Base-by-base conservation (phyloP, 306 rosid genomes). In the Quillaja saponaria region DNA sequence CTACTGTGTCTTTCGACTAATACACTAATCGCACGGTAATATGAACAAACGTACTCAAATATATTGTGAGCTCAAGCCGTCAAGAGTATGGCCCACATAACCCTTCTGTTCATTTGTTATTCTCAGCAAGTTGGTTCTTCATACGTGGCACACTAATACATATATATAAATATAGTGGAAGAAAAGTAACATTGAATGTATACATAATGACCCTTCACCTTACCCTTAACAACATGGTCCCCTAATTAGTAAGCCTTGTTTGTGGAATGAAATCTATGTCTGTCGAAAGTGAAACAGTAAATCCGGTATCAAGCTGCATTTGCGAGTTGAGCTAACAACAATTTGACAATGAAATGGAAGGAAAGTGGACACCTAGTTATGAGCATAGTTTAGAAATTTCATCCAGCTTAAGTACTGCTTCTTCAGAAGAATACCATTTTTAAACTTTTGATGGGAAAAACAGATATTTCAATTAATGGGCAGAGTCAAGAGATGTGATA, bases 51-150 rank as follows among this genome's bases (percentile, higher is more conserved):
- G 25, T 59, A 21, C 40, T 13, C 25, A 49, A 33, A n/a, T n/a
- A n/a, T n/a, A n/a, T n/a, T n/a, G 45, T 33, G 7, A n/a, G 14
- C 13, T 13, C n/a, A 42, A 51, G 47, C 41, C 34, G 11, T 18
- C 33, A 63, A 63, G 64, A 16, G 48, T 13, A 41, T 49, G 78
- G 77, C 56, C 71, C 72, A 54, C 66, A 72, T 14, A 46, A 41
- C 52, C 45, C 66, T 64, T 80, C 4, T 72, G 86, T 88, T 81
- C 78, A 77, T 69, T 69, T 61, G 78, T 83, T 84, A 63, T 72
- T 79, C 62, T 81, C 84, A 68, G 51, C 19, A 34, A 63, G 38
- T 38, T 37, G 25, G 28, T 58, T 37, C 54, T 53, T 63, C 64
- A 28, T 64, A 73, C 16, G 53, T 58, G 60, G 66, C 69, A 58